Percentiles rank a stretch among this genome's conserved stretches.
These are phyloP conservation scores for Corinectria fuckeliana DNA, from an alignment of 2,329 filamentous ascomycete species.

Conservation along the genomic window DNA sequence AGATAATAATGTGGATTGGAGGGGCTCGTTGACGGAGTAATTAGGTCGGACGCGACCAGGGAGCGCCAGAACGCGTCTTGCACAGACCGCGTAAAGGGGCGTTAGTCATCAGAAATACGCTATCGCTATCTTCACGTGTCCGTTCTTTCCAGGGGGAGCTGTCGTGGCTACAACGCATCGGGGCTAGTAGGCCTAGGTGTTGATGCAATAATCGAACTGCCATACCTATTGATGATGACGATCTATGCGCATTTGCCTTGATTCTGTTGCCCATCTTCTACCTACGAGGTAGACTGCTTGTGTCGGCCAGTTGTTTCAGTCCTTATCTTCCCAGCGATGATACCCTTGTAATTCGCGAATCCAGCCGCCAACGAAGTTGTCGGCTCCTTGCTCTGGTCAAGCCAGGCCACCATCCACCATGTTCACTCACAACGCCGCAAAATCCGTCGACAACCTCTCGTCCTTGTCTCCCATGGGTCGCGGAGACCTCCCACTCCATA, in stretches of 20 bases:
- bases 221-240: conserved; percentile 31
- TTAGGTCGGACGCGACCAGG: conserved; percentile 11
- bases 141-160: conserved; percentile 25
- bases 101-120: not conserved
- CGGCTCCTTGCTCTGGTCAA: conserved; percentile 36
- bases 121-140: conserved; percentile 32
- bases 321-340: conserved; percentile 50
- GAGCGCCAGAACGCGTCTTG: conserved; percentile 26
- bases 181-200: conserved; percentile 21
- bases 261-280: conserved; percentile 23
- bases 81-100: conserved; percentile 6
- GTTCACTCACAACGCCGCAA: conserved; percentile 65
- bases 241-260: conserved; percentile 28
- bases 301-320: conserved; percentile 22
- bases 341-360: conserved; percentile 52
- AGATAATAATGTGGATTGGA: conserved; percentile 33
- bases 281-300: not conserved
- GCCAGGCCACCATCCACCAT: conserved; percentile 51
- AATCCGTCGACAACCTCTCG: conserved; percentile 70
- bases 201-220: conserved; percentile 24
- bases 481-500: conserved; percentile 66
- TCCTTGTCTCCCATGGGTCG: conserved; percentile 58
- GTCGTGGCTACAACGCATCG: conserved; percentile 33
- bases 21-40: conserved; percentile 34
- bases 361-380: conserved; percentile 45